Evolutionary conservation across 2,329 filamentous ascomycete genomes (phyloP).

Genomic region (Botrytis tulipae): DNA sequence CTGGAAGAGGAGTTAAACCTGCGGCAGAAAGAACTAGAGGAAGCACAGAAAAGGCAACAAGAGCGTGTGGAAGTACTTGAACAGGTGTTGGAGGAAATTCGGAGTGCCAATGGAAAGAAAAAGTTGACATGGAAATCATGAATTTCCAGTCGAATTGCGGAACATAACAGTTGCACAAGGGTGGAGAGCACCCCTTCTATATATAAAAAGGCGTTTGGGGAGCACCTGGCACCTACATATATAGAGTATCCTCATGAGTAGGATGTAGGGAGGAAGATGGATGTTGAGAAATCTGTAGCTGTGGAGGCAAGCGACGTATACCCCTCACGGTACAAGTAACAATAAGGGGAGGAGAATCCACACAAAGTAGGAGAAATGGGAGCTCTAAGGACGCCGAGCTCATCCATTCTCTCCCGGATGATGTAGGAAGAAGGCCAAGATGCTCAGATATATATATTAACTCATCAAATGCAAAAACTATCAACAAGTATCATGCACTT

Average conservation of each 20-base stretch:
- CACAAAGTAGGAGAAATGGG: neutral
- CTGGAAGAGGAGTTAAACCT: constrained; percentile 52
- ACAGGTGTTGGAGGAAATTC: constrained; percentile 37
- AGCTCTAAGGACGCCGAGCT: neutral
- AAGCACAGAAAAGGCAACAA: constrained; percentile 43
- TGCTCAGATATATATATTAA: neutral
- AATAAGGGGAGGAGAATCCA: neutral
- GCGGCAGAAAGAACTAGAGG: constrained; percentile 54
- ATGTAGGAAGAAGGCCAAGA: neutral
- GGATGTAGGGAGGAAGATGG: neutral
- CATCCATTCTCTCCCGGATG: neutral
- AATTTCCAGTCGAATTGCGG: neutral
- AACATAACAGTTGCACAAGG: neutral
- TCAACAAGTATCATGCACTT: neutral
- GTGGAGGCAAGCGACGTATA: neutral
- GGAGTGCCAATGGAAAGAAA: constrained; percentile 32
- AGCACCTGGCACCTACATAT: neutral
- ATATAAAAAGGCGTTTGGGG: neutral
- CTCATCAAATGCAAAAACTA: neutral
- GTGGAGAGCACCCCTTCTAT: neutral
- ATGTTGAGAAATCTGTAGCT: neutral
- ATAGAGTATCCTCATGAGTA: neutral
- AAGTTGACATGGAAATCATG: constrained; percentile 26
- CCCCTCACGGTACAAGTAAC: neutral
- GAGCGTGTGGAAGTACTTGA: constrained; percentile 37